A percentile compares a stretch with the other conserved stretches of the same genome.
phyloP scores from a whole-genome alignment of 306 rosid species.

The Sicyos edulis region DNA sequence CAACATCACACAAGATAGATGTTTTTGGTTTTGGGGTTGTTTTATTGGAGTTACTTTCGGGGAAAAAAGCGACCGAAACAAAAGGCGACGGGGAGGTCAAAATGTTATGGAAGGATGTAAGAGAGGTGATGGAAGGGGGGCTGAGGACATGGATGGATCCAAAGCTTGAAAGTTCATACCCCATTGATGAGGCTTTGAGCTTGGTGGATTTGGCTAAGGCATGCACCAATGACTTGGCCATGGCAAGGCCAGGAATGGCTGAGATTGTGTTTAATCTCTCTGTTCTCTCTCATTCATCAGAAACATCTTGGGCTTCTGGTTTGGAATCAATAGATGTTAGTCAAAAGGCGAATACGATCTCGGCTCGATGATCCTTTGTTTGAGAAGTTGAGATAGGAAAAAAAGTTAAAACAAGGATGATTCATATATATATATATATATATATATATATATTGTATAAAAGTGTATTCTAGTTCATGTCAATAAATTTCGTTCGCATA shows the following conservation, averaged over 20 bases:
- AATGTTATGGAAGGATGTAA: constrained; percentile 58
- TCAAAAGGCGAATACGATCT: neutral
- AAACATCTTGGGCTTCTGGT: constrained; percentile 12
- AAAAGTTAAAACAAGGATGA: neutral
- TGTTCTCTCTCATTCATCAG: constrained; percentile 24
- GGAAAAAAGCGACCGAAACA: constrained; percentile 42
- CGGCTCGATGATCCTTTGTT: constrained; percentile 11
- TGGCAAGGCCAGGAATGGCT: constrained; percentile 29
- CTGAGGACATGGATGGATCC: constrained; percentile 62
- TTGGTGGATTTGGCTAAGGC: constrained; percentile 50
- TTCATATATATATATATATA: neutral
- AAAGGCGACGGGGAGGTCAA: constrained; percentile 50
- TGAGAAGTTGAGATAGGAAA: neutral
- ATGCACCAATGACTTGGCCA: constrained; percentile 44
- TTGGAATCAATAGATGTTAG: neutral
- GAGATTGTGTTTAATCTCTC: constrained; percentile 35
- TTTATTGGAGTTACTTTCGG: constrained; percentile 57
- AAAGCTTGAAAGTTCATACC: constrained; percentile 35
- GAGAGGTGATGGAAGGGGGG: constrained; percentile 46
- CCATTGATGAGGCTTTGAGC: constrained; percentile 46
- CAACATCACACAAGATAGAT: constrained; percentile 46
- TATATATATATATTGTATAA: too few relatives aligned
- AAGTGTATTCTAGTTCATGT: too few relatives aligned
- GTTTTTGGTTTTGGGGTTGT: constrained; percentile 68
- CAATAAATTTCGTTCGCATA: too few relatives aligned